Evolutionary conservation across 2,329 filamentous ascomycete genomes (phyloP), one percentile per base, ranked within the genome.

Genomic region (Nigrospora osmanthi): DNA sequence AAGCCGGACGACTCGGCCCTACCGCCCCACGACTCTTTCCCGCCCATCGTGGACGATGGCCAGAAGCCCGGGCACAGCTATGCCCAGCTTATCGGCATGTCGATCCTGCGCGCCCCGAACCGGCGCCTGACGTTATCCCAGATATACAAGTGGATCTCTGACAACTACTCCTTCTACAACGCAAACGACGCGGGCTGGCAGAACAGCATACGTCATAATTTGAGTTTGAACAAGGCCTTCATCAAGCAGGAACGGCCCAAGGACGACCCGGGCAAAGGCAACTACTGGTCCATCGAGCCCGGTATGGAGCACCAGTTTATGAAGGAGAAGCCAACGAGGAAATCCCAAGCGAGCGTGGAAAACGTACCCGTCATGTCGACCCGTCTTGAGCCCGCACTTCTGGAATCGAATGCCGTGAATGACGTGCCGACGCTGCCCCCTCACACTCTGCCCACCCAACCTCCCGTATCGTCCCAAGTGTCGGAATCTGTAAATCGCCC

Each of bases 131-230:
- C 93, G 1, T 76, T 98, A 15, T 83, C 89, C 23, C 89, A 96
- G 64, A 98, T 98, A 55, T 98, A 97, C 76, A 95, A 95, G 62
- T 98, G 93, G 91, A 97, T 98, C 57, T 94, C 89, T n/a, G 88
- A 94, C 62, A 90, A 85, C 15, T 97, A 87, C 62, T 83, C 80
- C 6, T 96, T 91, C 67, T 98, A 97, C 70, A 83, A 80, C 54
- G 78, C 81, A 37, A 79, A 83, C 45, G 89, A 96, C 57, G 82
- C 87, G 11, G 91, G 93, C 51, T 98, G 93, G 93, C 91, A 97
- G 67, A 98, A 98, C 66, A 97, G 93, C 70, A 98, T 98, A 63
- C 86, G 93, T 32, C 93, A 98, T 67, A 98, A 98, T 56, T 80
- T 98, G 32, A 96, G 90, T 60, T 74, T 98, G 38, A 95, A 96